These are phyloP conservation scores for Scheffersomyces parashehatae DNA, from an alignment of 1,139 yeast genomes.

Conservation along the genomic window DNA sequence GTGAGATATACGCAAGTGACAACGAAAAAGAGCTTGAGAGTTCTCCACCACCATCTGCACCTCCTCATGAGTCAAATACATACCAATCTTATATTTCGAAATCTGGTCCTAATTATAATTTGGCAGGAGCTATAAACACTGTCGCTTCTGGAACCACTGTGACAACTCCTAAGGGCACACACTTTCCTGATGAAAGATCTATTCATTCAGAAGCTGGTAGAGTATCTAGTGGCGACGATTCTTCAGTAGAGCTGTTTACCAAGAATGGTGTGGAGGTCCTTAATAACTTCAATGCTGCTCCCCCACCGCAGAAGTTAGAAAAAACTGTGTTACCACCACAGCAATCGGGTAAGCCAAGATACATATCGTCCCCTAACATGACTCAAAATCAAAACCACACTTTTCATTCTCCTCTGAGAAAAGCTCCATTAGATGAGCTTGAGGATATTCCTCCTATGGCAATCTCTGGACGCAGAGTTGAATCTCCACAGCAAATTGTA, in stretches of 20 bases:
- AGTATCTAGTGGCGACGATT: constrained; percentile 18
- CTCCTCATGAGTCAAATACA: constrained; percentile 13
- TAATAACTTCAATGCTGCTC: background rate
- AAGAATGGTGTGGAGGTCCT: constrained; percentile 6
- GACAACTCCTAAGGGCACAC: constrained; percentile 11
- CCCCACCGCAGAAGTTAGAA: too few species aligned
- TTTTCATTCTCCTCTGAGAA: constrained; percentile 8
- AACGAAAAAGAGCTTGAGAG: constrained; percentile 15
- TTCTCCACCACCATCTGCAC: constrained; percentile 27
- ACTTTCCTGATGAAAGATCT: constrained; percentile 19
- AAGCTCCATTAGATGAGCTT: too few species aligned
- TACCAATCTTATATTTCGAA: constrained; percentile 8
- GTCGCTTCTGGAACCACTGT: constrained; percentile 22
- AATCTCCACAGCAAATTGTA: background rate
- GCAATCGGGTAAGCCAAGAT: constrained; percentile 27
- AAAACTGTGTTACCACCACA: constrained; percentile 8
- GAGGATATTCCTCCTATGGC: too few species aligned
- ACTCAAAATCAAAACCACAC: constrained; percentile 30
- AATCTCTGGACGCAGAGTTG: too few species aligned
- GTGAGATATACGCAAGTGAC: constrained; percentile 2
- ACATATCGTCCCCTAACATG: constrained; percentile 36
- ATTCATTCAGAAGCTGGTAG: constrained; percentile 31
- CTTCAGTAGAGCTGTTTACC: constrained; percentile 13
- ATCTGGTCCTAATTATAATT: constrained; percentile 13
- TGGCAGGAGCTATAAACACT: constrained; percentile 15